Conservation (phyloP, 2,329 filamentous ascomycete species). For the Aspergillus tubingensis region DNA sequence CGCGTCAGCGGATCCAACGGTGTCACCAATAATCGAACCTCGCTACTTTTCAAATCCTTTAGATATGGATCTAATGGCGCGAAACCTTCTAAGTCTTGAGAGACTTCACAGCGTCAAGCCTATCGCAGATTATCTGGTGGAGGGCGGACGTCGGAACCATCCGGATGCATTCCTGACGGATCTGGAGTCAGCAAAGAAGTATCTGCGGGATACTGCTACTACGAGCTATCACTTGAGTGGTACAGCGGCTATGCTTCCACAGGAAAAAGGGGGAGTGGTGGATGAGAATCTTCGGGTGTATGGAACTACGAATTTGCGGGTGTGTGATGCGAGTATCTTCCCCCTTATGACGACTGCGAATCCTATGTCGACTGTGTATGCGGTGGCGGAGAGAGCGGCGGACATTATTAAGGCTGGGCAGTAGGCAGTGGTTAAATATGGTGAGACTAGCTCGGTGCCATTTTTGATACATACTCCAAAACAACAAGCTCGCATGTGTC, state of each 20-base stretch:
- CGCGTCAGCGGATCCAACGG: too few relatives aligned
- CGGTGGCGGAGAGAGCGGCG: conserved; percentile 37
- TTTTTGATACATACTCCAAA: too few relatives aligned
- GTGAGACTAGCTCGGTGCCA: too few relatives aligned
- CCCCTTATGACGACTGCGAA: conserved; percentile 41
- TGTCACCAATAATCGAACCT: too few relatives aligned
- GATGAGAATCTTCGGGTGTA: conserved; percentile 32
- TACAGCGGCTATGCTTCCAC: conserved; percentile 33
- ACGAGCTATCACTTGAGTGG: conserved; percentile 19
- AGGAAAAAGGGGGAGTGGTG: conserved; percentile 34
- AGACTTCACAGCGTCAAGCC: neutral
- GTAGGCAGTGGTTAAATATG: too few relatives aligned
- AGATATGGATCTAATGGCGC: too few relatives aligned
- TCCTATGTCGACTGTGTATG: conserved; percentile 42
- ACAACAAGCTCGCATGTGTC: too few relatives aligned
- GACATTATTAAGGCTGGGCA: conserved; percentile 21
- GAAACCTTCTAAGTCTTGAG: conserved; percentile 2
- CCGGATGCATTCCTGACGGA: neutral
- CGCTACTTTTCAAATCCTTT: too few relatives aligned
- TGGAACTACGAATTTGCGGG: conserved; percentile 35
- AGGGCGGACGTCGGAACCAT: neutral
- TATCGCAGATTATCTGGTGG: too few relatives aligned
- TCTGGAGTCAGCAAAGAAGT: conserved; percentile 16
- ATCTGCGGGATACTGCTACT: conserved; percentile 7
- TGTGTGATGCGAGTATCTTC: conserved; percentile 42